Evolutionary conservation across 768 basidiomycete genomes (phyloP).

Genomic region (Coprinellus micaceus): DNA sequence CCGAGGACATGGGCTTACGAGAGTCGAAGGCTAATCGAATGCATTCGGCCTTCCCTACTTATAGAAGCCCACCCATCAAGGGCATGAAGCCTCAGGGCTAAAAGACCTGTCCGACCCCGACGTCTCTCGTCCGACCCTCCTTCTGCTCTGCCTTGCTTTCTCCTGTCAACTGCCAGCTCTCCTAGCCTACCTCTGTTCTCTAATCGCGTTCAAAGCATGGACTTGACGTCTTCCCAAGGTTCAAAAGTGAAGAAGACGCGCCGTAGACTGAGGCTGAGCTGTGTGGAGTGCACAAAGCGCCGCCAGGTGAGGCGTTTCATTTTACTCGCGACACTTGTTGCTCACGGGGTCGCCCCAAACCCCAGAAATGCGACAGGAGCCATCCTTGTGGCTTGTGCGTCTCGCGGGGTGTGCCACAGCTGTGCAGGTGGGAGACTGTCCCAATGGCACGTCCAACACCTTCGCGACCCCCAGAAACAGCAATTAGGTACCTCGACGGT

Average conservation of each 20-base stretch:
- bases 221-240: background rate
- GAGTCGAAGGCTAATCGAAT: constrained; percentile 2
- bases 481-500: constrained; percentile 3
- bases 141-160: background rate
- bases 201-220: background rate
- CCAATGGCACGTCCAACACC: constrained; percentile 41
- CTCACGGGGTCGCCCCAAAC: background rate
- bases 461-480: constrained; percentile 26
- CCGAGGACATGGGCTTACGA: background rate
- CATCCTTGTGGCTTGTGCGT: constrained; percentile 41
- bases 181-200: background rate
- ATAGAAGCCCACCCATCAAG: constrained; percentile 3
- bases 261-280: constrained; percentile 46
- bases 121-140: background rate
- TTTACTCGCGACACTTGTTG: background rate
- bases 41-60: constrained; percentile 1
- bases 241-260: constrained; percentile 48
- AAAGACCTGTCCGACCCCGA: background rate
- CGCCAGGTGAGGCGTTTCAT: constrained; percentile 39
- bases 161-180: background rate
- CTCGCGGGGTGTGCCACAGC: constrained; percentile 37
- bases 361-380: constrained; percentile 52
- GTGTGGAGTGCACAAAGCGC: constrained; percentile 55
- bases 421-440: constrained; percentile 45
- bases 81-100: background rate